Evolutionary conservation across 805 yeast genomes (phyloP).

Genomic region (Cyberlindnera galapagoensis): DNA sequence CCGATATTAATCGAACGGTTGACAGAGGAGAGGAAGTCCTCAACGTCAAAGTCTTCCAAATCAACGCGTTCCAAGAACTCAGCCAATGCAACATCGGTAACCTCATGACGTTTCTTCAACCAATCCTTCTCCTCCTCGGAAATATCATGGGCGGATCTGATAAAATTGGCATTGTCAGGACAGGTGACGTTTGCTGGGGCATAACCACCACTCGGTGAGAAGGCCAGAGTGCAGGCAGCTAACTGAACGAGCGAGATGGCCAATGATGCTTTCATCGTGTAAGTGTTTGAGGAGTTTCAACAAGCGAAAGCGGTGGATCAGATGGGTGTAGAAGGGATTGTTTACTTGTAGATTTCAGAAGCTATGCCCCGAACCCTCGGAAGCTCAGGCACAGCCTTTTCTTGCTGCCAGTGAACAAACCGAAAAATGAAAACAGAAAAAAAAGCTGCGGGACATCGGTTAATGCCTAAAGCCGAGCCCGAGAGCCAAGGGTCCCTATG

Average conservation of each 20-base stretch:
- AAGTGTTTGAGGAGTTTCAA: too few relatives aligned
- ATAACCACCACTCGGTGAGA: slow-evolving; percentile 54
- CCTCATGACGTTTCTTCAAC: slow-evolving; percentile 34
- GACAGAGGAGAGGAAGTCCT: slow-evolving; percentile 31
- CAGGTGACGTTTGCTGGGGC: slow-evolving; percentile 58
- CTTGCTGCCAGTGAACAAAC: too few relatives aligned
- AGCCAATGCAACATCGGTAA: slow-evolving; percentile 25
- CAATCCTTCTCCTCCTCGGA: slow-evolving; percentile 45
- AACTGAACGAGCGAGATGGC: slow-evolving; percentile 1
- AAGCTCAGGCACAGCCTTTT: too few relatives aligned
- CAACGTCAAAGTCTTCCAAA: slow-evolving; percentile 38
- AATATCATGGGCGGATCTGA: slow-evolving; percentile 45
- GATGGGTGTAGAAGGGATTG: too few relatives aligned
- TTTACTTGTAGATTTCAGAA: too few relatives aligned
- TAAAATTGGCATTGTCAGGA: slow-evolving; percentile 28
- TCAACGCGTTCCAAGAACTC: slow-evolving; percentile 37
- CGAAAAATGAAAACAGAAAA: too few relatives aligned
- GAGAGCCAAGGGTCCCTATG: too few relatives aligned
- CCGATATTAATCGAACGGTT: slow-evolving; percentile 43
- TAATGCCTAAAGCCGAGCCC: too few relatives aligned
- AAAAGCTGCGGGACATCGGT: too few relatives aligned
- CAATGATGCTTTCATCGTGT: too few relatives aligned
- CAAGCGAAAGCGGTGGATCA: too few relatives aligned
- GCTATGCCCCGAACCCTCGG: too few relatives aligned
- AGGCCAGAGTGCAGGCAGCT: slow-evolving; percentile 21